Percentiles rank a stretch among this genome's conserved stretches.
Conservation (phyloP, 1,284 basidiomycete genomes). For the Irpex lacteus region DNA sequence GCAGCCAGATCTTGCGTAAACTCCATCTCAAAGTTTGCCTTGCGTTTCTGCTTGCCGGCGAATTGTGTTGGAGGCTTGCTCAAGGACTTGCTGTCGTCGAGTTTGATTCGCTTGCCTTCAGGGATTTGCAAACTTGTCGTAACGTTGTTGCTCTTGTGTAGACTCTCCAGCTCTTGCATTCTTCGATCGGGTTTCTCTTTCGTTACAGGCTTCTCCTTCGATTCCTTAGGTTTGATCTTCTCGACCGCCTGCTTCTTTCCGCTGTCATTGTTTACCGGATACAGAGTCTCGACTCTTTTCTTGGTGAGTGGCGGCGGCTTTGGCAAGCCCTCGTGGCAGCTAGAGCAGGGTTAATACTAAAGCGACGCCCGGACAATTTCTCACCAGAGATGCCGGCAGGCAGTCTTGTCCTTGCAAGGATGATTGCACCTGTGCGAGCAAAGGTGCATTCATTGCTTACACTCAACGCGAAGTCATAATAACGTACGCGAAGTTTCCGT, state of each 20-base stretch:
- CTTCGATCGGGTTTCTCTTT: conserved; percentile 27
- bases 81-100: conserved; percentile 27
- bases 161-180: conserved; percentile 41
- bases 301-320: conserved; percentile 47
- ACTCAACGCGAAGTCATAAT: neutral
- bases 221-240: conserved; percentile 1
- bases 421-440: conserved; percentile 65
- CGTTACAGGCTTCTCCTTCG: conserved; percentile 19
- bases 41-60: conserved; percentile 27
- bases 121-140: conserved; percentile 37
- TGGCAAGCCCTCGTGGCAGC: conserved; percentile 67
- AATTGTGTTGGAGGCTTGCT: conserved; percentile 7
- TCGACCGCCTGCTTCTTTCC: neutral
- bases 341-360: conserved; percentile 26
- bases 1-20: conserved; percentile 42
- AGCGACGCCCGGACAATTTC: conserved; percentile 15
- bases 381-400: conserved; percentile 75
- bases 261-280: conserved; percentile 10
- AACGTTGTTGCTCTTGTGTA: conserved; percentile 45
- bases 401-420: conserved; percentile 71
- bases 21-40: conserved; percentile 49
- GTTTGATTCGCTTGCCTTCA: conserved; percentile 45
- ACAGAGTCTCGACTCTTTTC: conserved; percentile 22
- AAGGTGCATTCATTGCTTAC: neutral
- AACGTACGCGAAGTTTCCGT: conserved; percentile 54